Evolutionary conservation across 176 grass and related monocot species (phyloP), one percentile per base, ranked within the genome.

Genomic region (Carex scoparia): DNA sequence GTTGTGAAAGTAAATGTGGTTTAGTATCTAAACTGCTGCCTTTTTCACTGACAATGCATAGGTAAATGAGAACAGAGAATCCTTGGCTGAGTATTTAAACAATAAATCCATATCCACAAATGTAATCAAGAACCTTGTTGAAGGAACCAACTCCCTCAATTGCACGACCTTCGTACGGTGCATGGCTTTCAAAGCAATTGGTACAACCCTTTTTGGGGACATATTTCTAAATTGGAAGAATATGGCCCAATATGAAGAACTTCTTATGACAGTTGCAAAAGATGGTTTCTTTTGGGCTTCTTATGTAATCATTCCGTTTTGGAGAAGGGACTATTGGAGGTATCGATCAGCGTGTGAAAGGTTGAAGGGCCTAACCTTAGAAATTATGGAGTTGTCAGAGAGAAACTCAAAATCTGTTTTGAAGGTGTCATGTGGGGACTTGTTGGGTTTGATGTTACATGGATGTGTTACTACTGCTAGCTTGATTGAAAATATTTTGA

Each of bases 281-380:
- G 88, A 99, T 67, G 91, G 93, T 69, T 94, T 91, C 84, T 96
- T 92, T 69, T 99, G 97, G 97, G 91, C 97, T 84, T 96, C 93
- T 86, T 94, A 88, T 88, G 62, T 79, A 70, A 61, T 99, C 44
- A 79, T 71, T 48, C 97, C 97, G 4, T 91, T 94, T 84, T 99
- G 97, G 97, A 92, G 89, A 84, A 81, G 87, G 70, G 87, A 77
- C 79, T 99, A 95, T 89, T 89, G 88, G 93, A 95, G 87, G 65
- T 99, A 99, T 85, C 71, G 2, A 33, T 53, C 68, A 15, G 63
- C 84, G 62, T 99, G 91, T 53, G 28, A 70, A 81, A 94, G 64
- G 28, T 83, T 99, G 84, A 89, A 86, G 88, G 59, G 77, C 40
- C 85, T 99, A 86, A 99, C 93, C 53, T 69, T 89, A 64, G 86